Conservation (phyloP, 306 rosid species). For the Vicia faba region DNA sequence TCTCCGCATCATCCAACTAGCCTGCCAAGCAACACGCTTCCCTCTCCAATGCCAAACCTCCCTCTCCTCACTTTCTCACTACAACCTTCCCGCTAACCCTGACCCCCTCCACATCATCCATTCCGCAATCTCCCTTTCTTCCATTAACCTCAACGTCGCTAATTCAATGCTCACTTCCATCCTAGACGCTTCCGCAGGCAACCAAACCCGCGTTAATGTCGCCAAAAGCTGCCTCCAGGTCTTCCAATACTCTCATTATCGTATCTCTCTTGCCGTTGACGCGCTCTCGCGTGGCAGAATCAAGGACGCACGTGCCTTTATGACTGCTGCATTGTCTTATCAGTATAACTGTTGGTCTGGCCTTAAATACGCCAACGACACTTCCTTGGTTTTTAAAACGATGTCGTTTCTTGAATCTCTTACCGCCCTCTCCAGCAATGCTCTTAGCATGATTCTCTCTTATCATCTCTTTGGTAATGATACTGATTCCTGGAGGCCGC, state of each 20-base stretch:
- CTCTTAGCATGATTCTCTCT: constrained; percentile 67
- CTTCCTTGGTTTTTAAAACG: constrained; percentile 49
- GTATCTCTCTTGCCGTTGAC: constrained; percentile 42
- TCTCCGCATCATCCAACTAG: constrained; percentile 45
- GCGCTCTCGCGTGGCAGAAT: constrained; percentile 46
- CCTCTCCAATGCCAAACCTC: constrained; percentile 58
- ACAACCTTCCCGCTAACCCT: constrained; percentile 36
- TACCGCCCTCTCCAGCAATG: constrained; percentile 60
- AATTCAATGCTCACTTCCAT: constrained; percentile 51
- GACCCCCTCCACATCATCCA: constrained; percentile 47
- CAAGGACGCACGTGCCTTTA: constrained; percentile 75
- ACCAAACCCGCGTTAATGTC: constrained; percentile 44
- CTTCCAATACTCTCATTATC: constrained; percentile 52
- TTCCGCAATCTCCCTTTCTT: constrained; percentile 49
- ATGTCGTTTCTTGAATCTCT: constrained; percentile 69
- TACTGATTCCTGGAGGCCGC: constrained; percentile 64
- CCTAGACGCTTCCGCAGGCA: constrained; percentile 39
- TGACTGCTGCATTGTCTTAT: constrained; percentile 64
- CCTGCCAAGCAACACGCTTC: constrained; percentile 86
- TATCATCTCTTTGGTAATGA: constrained; percentile 60
- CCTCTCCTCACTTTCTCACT: constrained; percentile 33
- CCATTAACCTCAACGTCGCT: constrained; percentile 50
- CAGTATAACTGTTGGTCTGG: constrained; percentile 92
- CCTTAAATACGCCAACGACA: constrained; percentile 78
- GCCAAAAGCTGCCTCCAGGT: constrained; percentile 57